phyloP scores from a whole-genome alignment of 805 yeast genomes.

The Lipomyces yamanashiensis region DNA sequence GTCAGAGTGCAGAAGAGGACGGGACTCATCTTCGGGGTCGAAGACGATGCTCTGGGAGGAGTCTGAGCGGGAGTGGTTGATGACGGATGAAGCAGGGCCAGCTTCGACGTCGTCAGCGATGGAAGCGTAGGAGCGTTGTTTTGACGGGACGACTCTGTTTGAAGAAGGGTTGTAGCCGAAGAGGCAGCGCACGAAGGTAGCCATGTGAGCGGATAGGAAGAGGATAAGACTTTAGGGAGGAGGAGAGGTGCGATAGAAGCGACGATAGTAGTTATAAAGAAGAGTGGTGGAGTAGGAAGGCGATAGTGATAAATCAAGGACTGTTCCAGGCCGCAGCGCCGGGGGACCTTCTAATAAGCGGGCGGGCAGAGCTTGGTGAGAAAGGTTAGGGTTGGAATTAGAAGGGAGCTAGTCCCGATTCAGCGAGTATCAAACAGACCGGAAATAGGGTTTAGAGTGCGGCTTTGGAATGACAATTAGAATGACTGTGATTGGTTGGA shows the following conservation, averaged over 20 bases:
- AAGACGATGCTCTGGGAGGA: background rate
- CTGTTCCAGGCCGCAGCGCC: constrained; percentile 13
- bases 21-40: constrained; percentile 26
- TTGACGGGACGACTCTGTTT: background rate
- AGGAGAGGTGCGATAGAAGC: background rate
- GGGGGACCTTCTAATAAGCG: constrained; percentile 1
- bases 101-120: constrained; percentile 22
- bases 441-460: background rate
- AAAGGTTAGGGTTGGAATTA: constrained; percentile 3
- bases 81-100: constrained; percentile 4
- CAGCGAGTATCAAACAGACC: constrained; percentile 18
- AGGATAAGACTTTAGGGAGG: background rate
- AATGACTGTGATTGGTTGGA: constrained; percentile 24
- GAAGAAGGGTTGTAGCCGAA: constrained; percentile 27
- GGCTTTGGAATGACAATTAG: constrained; percentile 14
- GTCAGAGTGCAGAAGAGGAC: constrained; percentile 24
- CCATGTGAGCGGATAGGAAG: constrained; percentile 17
- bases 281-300: background rate
- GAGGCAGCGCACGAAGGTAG: constrained; percentile 28
- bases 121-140: constrained; percentile 15
- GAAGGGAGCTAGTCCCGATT: constrained; percentile 13
- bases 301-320: background rate
- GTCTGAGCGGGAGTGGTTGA: constrained; percentile 4
- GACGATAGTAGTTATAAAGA: background rate
- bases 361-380: background rate